These are phyloP conservation scores for Colletotrichum liriopes DNA, from an alignment of 2,329 filamentous ascomycete genomes.

Conservation along the genomic window DNA sequence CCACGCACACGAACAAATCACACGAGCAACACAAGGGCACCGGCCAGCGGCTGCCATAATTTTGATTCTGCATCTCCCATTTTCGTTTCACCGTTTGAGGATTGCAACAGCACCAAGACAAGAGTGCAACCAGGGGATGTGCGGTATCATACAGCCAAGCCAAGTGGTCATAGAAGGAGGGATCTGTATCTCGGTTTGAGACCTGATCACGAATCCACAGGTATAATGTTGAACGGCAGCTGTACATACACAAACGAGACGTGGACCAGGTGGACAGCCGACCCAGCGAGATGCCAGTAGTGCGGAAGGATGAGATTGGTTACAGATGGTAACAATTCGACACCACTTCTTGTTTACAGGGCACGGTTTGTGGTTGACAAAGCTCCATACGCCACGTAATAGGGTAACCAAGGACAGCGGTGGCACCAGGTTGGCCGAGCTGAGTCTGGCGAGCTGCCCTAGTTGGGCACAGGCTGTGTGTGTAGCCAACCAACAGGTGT, in stretches of 20 bases:
- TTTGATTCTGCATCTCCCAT: slow-evolving; percentile 18
- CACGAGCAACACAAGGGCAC: slow-evolving; percentile 18
- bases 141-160: neutral
- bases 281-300: neutral
- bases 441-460: slow-evolving; percentile 1
- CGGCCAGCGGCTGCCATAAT: slow-evolving; percentile 12
- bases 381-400: slow-evolving; percentile 12
- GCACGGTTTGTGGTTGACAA: slow-evolving; percentile 17
- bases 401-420: neutral
- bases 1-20: slow-evolving; percentile 31
- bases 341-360: slow-evolving; percentile 8
- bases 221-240: slow-evolving; percentile 24
- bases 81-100: neutral
- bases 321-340: slow-evolving; percentile 26
- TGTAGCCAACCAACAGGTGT: slow-evolving; percentile 17
- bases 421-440: slow-evolving; percentile 23
- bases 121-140: neutral
- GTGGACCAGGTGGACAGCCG: neutral
- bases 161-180: neutral
- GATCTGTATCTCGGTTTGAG: neutral
- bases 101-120: neutral
- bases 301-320: slow-evolving; percentile 17
- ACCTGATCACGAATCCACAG: neutral
- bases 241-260: slow-evolving; percentile 35
- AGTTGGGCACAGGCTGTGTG: slow-evolving; percentile 19